phyloP scores from a whole-genome alignment of 1,139 yeast genomes.

The Candida sanyaensis region DNA sequence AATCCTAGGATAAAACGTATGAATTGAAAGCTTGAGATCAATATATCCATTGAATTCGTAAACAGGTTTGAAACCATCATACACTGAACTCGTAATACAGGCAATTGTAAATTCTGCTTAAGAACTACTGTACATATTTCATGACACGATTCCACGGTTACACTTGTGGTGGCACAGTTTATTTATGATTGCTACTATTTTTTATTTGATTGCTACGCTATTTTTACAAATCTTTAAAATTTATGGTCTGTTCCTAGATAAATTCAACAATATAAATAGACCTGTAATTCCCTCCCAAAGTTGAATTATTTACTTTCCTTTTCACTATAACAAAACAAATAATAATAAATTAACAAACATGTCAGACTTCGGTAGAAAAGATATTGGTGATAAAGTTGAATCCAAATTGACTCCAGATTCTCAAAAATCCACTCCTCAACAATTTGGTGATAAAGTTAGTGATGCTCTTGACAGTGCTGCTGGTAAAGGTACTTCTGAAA shows the following conservation, averaged over 20 bases:
- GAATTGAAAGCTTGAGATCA: too few relatives aligned
- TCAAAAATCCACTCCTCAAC: conserved; percentile 39
- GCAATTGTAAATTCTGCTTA: too few relatives aligned
- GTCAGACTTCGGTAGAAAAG: conserved; percentile 51
- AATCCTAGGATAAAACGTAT: too few relatives aligned
- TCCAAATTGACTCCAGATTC: conserved; percentile 45
- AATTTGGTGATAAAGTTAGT: conserved; percentile 38
- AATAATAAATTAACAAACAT: conserved; percentile 18
- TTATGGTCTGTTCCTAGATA: neutral
- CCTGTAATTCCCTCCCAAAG: neutral
- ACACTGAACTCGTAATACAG: too few relatives aligned
- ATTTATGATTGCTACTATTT: neutral
- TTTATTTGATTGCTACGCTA: neutral
- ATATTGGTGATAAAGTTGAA: conserved; percentile 40
- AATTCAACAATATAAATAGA: conserved; percentile 6
- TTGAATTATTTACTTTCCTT: neutral
- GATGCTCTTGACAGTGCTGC: conserved; percentile 36
- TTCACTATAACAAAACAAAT: conserved; percentile 2
- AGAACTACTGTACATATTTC: too few relatives aligned
- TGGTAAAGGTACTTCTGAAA: conserved; percentile 34
- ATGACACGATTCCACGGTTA: neutral
- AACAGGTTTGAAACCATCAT: too few relatives aligned
- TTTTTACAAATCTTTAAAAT: neutral
- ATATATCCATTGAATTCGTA: too few relatives aligned
- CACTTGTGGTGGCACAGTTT: neutral